Conservation (phyloP, 352 stramenopile genomes). For the Phytopythium litorale region DNA sequence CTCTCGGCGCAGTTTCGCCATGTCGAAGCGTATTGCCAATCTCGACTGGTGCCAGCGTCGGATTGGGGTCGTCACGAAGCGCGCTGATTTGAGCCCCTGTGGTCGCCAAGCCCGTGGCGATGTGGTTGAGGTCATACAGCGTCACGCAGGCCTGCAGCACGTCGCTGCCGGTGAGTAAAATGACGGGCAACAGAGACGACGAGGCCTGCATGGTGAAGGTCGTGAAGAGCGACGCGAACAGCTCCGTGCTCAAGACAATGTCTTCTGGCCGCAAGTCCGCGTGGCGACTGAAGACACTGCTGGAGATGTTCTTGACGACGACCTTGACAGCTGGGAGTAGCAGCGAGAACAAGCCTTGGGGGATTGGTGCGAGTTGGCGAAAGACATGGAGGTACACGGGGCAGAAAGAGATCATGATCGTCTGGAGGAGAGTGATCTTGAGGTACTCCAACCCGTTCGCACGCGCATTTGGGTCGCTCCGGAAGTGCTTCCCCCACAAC, state of each 20-base stretch:
- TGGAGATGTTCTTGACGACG: conserved; percentile 17
- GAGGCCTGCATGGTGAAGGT: conserved; percentile 28
- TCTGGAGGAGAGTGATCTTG: background rate
- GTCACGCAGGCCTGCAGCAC: conserved; percentile 14
- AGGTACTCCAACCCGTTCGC: background rate
- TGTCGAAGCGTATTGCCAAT: no score
- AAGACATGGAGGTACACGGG: background rate
- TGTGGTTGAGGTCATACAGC: conserved; percentile 12
- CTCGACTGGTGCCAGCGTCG: no score
- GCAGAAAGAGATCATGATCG: background rate
- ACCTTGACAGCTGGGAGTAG: conserved; percentile 29
- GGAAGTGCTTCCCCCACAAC: background rate
- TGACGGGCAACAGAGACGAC: conserved; percentile 9
- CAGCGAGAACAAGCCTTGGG: conserved; percentile 16
- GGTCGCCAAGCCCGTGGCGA: no score
- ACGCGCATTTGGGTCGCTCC: background rate
- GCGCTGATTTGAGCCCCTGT: no score
- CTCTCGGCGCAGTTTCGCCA: no score
- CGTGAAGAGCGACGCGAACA: conserved; percentile 21
- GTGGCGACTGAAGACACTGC: conserved; percentile 8
- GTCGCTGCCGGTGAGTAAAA: conserved; percentile 15
- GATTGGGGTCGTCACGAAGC: no score
- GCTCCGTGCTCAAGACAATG: conserved; percentile 17
- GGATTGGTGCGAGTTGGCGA: background rate
- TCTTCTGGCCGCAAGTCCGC: conserved; percentile 16